Conservation (phyloP, 768 basidiomycete species). For the Daedaleopsis nitida region DNA sequence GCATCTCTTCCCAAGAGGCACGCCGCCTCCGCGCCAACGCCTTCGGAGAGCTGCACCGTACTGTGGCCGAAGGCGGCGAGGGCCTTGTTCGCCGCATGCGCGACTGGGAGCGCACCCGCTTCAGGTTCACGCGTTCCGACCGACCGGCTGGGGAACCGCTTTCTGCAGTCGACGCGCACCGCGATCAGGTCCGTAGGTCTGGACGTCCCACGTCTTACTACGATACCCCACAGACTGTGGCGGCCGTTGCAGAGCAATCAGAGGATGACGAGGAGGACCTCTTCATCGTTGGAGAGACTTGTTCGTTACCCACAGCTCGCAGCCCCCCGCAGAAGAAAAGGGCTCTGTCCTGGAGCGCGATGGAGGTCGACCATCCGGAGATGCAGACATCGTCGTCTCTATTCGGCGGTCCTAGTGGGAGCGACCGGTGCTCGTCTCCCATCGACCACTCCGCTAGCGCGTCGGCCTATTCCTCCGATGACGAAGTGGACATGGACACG, state of each 20-base stretch:
- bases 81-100: slow-evolving; percentile 73
- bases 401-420: slow-evolving; percentile 12
- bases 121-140: slow-evolving; percentile 26
- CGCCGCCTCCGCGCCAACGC: slow-evolving; percentile 59
- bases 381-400: slow-evolving; percentile 12
- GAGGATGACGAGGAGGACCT: slow-evolving; percentile 53
- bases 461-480: slow-evolving; percentile 37
- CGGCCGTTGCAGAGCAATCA: slow-evolving; percentile 17
- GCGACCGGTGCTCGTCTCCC: slow-evolving; percentile 36
- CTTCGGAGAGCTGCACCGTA: slow-evolving; percentile 65
- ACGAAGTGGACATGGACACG: slow-evolving; percentile 30
- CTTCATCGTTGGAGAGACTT: slow-evolving; percentile 51
- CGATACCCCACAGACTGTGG: slow-evolving; percentile 9
- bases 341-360: slow-evolving; percentile 46
- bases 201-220: slow-evolving; percentile 17
- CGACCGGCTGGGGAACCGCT: slow-evolving; percentile 1
- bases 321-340: slow-evolving; percentile 38
- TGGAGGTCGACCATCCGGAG: slow-evolving; percentile 39
- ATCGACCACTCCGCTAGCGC: slow-evolving; percentile 28
- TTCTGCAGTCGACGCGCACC: neutral
- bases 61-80: slow-evolving; percentile 64
- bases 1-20: slow-evolving; percentile 33
- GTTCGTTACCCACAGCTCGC: slow-evolving; percentile 17
- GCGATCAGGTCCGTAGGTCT: neutral
- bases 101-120: slow-evolving; percentile 61